A percentile compares a stretch with the other conserved stretches of the same genome.
phyloP scores from a whole-genome alignment of 345 rosid genomes.

The Corchorus capsularis region DNA sequence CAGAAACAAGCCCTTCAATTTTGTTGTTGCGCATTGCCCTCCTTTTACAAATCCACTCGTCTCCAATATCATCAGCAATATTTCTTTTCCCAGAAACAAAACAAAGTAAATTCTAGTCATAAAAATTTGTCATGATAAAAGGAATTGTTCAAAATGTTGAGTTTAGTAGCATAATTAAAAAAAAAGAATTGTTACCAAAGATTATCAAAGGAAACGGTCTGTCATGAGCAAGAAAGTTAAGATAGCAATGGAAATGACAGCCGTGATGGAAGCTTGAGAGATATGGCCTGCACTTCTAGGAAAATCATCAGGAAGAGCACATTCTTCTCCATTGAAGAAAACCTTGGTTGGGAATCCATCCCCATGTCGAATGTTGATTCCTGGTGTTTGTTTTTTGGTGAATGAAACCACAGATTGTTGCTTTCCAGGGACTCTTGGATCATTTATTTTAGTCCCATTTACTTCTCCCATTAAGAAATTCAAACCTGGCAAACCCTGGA shows the following conservation, averaged over 20 bases:
- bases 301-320: conserved; percentile 64
- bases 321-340: conserved; percentile 91
- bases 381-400: conserved; percentile 47
- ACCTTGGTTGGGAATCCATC: conserved; percentile 80
- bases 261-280: conserved; percentile 22
- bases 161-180: not conserved
- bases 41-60: not conserved
- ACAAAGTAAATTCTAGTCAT: not conserved
- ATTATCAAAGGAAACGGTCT: conserved; percentile 25
- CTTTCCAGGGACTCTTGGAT: conserved; percentile 78
- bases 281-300: conserved; percentile 49
- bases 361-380: conserved; percentile 52
- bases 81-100: not conserved
- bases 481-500: conserved; percentile 71
- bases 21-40: not conserved
- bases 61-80: not conserved
- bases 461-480: conserved; percentile 61
- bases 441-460: conserved; percentile 53
- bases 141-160: not conserved
- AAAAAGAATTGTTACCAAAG: not conserved
- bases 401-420: conserved; percentile 91
- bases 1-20: conserved; percentile 1
- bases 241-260: conserved; percentile 30
- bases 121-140: not conserved
- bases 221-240: conserved; percentile 43